Conservation (phyloP, 2,329 filamentous ascomycete genomes). For the Emergomyces pasteurianus region DNA sequence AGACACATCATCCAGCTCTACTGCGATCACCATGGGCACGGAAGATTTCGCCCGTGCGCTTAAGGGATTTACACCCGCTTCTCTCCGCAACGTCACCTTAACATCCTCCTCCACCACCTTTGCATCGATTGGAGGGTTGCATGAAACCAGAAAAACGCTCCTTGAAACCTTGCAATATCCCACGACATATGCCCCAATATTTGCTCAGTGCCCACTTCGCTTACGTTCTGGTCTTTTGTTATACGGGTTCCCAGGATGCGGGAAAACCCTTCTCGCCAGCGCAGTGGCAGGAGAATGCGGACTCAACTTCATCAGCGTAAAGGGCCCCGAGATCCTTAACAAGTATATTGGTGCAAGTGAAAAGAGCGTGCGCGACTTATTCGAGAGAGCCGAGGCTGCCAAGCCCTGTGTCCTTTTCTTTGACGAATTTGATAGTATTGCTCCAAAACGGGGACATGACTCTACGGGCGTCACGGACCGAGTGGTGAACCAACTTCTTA, state of each 20-base stretch:
- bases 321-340: slow-evolving; percentile 95
- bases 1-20: slow-evolving; percentile 36
- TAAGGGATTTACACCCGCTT: slow-evolving; percentile 88
- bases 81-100: slow-evolving; percentile 83
- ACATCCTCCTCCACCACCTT: slow-evolving; percentile 91
- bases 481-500: slow-evolving; percentile 94
- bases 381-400: slow-evolving; percentile 76
- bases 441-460: slow-evolving; percentile 92
- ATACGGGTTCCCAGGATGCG: slow-evolving; percentile 91
- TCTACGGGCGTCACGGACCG: slow-evolving; percentile 97
- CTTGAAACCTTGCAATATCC: slow-evolving; percentile 94
- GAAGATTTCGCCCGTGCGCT: slow-evolving; percentile 75
- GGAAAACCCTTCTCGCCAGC: slow-evolving; percentile 88
- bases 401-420: slow-evolving; percentile 94
- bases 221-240: slow-evolving; percentile 83
- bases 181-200: slow-evolving; percentile 95
- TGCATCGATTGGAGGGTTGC: slow-evolving; percentile 77
- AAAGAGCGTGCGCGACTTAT: slow-evolving; percentile 89
- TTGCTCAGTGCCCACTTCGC: slow-evolving; percentile 89
- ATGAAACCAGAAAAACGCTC: slow-evolving; percentile 76
- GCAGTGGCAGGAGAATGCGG: slow-evolving; percentile 97
- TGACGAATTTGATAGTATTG: slow-evolving; percentile 96
- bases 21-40: slow-evolving; percentile 52
- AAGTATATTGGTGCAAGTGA: slow-evolving; percentile 98
- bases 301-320: slow-evolving; percentile 96